These are phyloP conservation scores for Penicillium coprophilum DNA, from an alignment of 495 filamentous ascomycete species.

Conservation along the genomic window DNA sequence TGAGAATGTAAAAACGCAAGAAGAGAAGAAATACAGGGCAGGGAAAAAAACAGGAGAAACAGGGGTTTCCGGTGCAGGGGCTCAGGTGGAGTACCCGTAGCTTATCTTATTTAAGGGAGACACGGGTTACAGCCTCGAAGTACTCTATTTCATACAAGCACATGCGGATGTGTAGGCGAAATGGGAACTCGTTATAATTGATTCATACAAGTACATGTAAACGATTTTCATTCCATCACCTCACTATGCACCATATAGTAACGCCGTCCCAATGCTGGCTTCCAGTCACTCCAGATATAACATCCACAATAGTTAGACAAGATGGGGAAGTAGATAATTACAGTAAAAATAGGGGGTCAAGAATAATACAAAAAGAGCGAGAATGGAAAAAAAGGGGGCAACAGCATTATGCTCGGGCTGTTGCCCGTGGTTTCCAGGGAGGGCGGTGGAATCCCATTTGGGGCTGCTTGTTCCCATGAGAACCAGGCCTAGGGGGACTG, in stretches of 20 bases:
- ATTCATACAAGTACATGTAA: conserved; percentile 11
- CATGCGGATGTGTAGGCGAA: neutral
- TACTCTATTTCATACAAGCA: neutral
- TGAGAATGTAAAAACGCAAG: neutral
- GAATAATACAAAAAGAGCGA: conserved; percentile 15
- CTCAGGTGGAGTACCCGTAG: neutral
- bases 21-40: neutral
- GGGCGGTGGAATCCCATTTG: conserved; percentile 33
- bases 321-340: conserved; percentile 9
- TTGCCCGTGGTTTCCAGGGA: conserved; percentile 39
- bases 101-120: neutral
- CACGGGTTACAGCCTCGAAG: neutral
- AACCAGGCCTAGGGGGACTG: conserved; percentile 18
- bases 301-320: conserved; percentile 20
- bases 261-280: conserved; percentile 35
- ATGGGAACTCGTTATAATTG: neutral
- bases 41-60: neutral
- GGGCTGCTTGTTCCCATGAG: conserved; percentile 28
- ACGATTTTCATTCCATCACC: conserved; percentile 21
- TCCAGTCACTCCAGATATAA: conserved; percentile 18
- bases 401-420: conserved; percentile 33
- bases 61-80: neutral
- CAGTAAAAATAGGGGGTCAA: conserved; percentile 11
- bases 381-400: neutral
- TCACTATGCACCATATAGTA: conserved; percentile 12